Evolutionary conservation across 192 early-diverging fungal genomes (phyloP), one percentile per base, ranked within the genome.

Genomic region (Fimicolochytrium jonesii): DNA sequence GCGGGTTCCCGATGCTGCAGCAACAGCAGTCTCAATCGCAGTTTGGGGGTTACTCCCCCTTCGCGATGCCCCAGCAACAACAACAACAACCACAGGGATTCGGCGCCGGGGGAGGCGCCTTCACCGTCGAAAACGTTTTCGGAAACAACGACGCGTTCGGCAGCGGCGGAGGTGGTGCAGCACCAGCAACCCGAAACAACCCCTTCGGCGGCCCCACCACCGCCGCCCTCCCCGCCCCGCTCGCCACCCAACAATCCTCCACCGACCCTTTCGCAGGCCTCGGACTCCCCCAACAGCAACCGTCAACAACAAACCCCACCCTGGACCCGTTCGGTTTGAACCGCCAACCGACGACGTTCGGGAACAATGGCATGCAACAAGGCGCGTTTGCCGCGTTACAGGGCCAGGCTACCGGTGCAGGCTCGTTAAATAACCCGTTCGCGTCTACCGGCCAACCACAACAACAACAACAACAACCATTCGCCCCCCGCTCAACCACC

Each of bases 121-220:
- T 77, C 44, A 77, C 75, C n/a, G 67, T 77, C 4, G 75, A 77
- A 39, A 77, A 72, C 56, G 75, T 77, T 5, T 77, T 77, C 59
- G 75, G 75, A 20, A 59, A 60, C 36, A 17, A 17, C 11, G 56
- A 45, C 17, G 46, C 36, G 10, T 67, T 58, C 33, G 52, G 23
- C 20, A 43, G 43, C 25, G 25, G 26, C 34, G 44, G 36, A 10
- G 26, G 15, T 13, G 61, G 31, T 5, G 39, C 29, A 9, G 42
- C 39, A 43, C 53, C 53, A 10, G 53, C 53, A 37, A 55, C n/a
- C n/a, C n/a, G n/a, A n/a, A n/a, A n/a, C n/a, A 41, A 41, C n/a
- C 37, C 37, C 37, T 41, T 58, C 10, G 59, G 59, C 2, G 46
- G 53, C 53, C 2, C 53, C 53, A 4, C 18, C 53, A 4, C 53